These are phyloP conservation scores for Aspergillus awamori DNA, from an alignment of 2,329 filamentous ascomycete genomes.

Conservation along the genomic window DNA sequence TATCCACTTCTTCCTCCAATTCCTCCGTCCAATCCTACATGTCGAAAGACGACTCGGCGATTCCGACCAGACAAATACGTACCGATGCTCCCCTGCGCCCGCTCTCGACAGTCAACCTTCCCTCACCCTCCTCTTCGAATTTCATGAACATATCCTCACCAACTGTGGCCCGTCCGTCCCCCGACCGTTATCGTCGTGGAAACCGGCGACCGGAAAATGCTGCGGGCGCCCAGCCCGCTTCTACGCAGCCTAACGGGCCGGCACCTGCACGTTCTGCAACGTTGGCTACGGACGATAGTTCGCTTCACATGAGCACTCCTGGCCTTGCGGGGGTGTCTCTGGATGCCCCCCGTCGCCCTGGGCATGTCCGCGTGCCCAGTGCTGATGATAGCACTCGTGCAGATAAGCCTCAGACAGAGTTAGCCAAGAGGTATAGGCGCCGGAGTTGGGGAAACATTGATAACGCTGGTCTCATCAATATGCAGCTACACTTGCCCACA, in stretches of 20 bases:
- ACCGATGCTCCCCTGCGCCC: conserved; percentile 44
- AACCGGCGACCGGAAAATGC: conserved; percentile 58
- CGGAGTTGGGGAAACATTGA: conserved; percentile 76
- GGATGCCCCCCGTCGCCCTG: conserved; percentile 47
- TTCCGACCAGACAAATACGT: conserved; percentile 44
- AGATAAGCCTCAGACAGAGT: conserved; percentile 60
- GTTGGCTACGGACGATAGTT: conserved; percentile 46
- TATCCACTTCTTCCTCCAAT: conserved; percentile 56
- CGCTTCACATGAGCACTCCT: conserved; percentile 18
- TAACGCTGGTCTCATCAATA: conserved; percentile 41
- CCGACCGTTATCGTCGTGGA: conserved; percentile 80
- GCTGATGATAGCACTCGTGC: conserved; percentile 70
- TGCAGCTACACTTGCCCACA: conserved; percentile 38
- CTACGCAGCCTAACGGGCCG: conserved; percentile 8
- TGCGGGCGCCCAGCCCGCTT: conserved; percentile 22
- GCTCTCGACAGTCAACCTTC: conserved; percentile 54
- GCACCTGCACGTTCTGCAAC: conserved; percentile 11
- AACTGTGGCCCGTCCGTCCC: conserved; percentile 67
- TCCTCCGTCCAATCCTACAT: conserved; percentile 48
- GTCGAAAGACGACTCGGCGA: conserved; percentile 55
- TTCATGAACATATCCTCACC: conserved; percentile 53
- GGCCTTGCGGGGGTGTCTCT: conserved; percentile 32
- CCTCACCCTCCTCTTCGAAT: conserved; percentile 56
- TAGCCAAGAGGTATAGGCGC: conserved; percentile 75
- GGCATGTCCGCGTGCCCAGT: conserved; percentile 61